Evolutionary conservation across 225 moss, liverwort and hornwort species (phyloP).

Genomic region (Bryoerythrophyllum caledonicum): DNA sequence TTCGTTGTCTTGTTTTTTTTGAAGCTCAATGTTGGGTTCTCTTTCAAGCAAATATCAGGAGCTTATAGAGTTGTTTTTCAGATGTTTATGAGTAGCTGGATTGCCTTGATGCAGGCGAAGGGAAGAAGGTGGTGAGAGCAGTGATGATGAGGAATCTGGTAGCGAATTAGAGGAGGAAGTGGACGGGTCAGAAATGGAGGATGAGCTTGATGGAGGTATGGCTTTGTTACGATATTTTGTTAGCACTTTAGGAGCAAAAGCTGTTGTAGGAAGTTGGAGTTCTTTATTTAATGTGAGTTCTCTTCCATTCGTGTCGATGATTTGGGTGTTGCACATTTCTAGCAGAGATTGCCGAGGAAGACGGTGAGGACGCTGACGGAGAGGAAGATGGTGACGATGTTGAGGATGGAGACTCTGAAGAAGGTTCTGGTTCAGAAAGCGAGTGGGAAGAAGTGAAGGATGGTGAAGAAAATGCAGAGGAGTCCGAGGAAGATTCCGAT

Average conservation of each 20-base stretch:
- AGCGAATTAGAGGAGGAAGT: slow-evolving; percentile 46
- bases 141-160: slow-evolving; percentile 48
- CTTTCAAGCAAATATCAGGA: neutral
- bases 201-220: slow-evolving; percentile 37
- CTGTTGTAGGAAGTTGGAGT: slow-evolving; percentile 10
- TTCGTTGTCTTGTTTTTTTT: slow-evolving; percentile 7
- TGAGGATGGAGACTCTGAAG: slow-evolving; percentile 31
- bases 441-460: slow-evolving; percentile 52
- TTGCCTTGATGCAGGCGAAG: slow-evolving; percentile 50
- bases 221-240: no score
- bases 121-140: slow-evolving; percentile 69
- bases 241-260: neutral
- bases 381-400: slow-evolving; percentile 17
- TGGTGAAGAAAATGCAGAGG: slow-evolving; percentile 32
- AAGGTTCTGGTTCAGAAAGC: slow-evolving; percentile 41
- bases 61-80: neutral
- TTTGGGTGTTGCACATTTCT: neutral
- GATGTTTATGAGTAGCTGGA: slow-evolving; percentile 2
- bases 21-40: neutral
- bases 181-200: slow-evolving; percentile 16
- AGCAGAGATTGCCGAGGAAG: slow-evolving; percentile 36
- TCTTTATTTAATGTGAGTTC: neutral
- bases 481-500: slow-evolving; percentile 36
- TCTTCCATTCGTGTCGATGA: slow-evolving; percentile 1
- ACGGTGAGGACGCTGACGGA: slow-evolving; percentile 30